Percentiles rank a stretch among this genome's conserved stretches.
Conservation (phyloP, 768 basidiomycete species). For the Hysterangium stoloniferum region DNA sequence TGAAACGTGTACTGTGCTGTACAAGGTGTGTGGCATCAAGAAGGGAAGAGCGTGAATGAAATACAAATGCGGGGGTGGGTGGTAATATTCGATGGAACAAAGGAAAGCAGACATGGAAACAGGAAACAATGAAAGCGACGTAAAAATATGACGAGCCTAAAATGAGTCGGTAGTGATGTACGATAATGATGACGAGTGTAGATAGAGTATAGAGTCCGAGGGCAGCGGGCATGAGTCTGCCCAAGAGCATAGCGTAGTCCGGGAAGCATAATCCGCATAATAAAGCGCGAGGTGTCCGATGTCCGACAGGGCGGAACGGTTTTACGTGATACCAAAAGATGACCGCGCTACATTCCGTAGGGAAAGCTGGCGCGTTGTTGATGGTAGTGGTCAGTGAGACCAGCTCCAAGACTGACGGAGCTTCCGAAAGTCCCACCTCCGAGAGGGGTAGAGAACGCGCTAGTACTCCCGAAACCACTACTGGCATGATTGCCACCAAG, state of each 20-base stretch:
- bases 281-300: neutral
- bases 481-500: conserved; percentile 34
- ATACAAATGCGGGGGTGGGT: conserved; percentile 6
- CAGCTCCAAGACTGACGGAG: conserved; percentile 37
- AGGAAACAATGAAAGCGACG: conserved; percentile 11
- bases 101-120: conserved; percentile 11
- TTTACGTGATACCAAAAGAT: neutral
- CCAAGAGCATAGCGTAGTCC: conserved; percentile 7
- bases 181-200: conserved; percentile 4
- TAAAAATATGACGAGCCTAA: conserved; percentile 9
- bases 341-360: conserved; percentile 62
- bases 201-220: conserved; percentile 1
- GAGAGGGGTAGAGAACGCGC: conserved; percentile 6
- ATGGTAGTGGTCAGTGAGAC: conserved; percentile 62
- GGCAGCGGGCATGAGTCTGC: neutral
- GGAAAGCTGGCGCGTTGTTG: conserved; percentile 62
- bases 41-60: conserved; percentile 8
- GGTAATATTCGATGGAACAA: conserved; percentile 11
- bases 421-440: conserved; percentile 44
- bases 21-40: conserved; percentile 13
- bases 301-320: conserved; percentile 1
- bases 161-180: neutral
- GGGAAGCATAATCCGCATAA: conserved; percentile 6
- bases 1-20: conserved; percentile 13
- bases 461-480: conserved; percentile 34